Conservation (phyloP, 306 rosid species). For the Rosa persica region DNA sequence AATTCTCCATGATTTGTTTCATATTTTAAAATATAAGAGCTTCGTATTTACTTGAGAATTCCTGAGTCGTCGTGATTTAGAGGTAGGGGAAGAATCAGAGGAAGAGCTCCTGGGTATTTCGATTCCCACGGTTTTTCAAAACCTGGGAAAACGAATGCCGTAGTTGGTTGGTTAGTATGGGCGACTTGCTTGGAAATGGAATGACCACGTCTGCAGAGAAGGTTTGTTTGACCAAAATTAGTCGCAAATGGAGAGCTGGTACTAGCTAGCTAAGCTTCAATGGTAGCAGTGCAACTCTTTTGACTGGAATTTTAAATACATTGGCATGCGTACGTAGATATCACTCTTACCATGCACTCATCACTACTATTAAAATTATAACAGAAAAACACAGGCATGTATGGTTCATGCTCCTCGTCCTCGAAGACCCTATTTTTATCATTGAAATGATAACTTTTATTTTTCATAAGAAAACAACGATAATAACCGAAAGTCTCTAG, state of each 20-base stretch:
- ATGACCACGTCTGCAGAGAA: not conserved
- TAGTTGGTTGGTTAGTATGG: not conserved
- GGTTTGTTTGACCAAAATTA: not conserved
- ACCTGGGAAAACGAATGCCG: not conserved
- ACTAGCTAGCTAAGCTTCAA: not conserved
- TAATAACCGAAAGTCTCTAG: not conserved
- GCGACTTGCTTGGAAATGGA: not conserved
- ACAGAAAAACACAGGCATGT: not conserved
- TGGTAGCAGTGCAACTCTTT: not conserved
- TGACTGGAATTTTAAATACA: not conserved
- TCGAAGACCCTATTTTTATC: not conserved
- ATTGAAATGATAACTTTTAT: not conserved
- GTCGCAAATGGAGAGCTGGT: not conserved
- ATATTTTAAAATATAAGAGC: too few relatives aligned
- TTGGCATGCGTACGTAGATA: not conserved
- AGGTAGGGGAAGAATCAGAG: too few relatives aligned
- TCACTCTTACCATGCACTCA: not conserved
- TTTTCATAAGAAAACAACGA: not conserved
- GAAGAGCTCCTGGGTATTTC: too few relatives aligned
- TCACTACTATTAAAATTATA: not conserved
- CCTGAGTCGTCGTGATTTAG: too few relatives aligned
- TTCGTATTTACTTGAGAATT: too few relatives aligned
- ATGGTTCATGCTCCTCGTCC: not conserved
- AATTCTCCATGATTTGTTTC: too few relatives aligned
- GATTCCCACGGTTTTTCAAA: not conserved